Evolutionary conservation across 352 stramenopile genomes (phyloP).

Genomic region (Globisporangium okanoganense): DNA sequence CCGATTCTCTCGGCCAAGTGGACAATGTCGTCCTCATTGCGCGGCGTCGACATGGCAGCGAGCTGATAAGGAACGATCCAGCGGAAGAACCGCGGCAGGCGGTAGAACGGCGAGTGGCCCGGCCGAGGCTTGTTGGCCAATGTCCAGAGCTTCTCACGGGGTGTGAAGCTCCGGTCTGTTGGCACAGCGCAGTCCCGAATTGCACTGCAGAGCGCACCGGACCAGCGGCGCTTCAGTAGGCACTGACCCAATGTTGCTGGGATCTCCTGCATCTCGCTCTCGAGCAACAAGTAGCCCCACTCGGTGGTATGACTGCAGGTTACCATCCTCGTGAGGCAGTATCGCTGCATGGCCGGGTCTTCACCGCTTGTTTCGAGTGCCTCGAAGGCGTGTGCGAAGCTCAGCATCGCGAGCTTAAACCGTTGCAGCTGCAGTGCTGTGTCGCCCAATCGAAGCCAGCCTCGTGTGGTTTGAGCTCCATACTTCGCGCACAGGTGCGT

Average conservation of each 20-base stretch:
- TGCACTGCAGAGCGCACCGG: constrained; percentile 1
- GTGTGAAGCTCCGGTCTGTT: not conserved
- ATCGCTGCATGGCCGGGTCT: constrained; percentile 9
- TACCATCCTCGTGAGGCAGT: constrained; percentile 20
- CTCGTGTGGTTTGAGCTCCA: constrained; percentile 15
- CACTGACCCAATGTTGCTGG: constrained; percentile 13
- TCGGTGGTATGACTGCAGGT: constrained; percentile 25
- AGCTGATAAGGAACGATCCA: constrained; percentile 44
- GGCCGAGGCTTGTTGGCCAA: not conserved
- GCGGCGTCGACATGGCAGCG: constrained; percentile 36
- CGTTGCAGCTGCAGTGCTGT: constrained; percentile 17
- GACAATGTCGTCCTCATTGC: constrained; percentile 27
- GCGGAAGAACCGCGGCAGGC: constrained; percentile 40
- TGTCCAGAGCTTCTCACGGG: constrained; percentile 10
- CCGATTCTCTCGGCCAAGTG: constrained; percentile 25
- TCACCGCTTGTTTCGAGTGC: not conserved
- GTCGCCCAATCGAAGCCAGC: constrained; percentile 32
- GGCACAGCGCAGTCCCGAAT: not conserved
- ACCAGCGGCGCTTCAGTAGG: constrained; percentile 23
- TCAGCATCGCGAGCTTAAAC: constrained; percentile 39
- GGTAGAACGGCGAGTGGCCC: constrained; percentile 12
- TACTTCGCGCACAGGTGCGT: constrained; percentile 20
- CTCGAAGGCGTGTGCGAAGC: constrained; percentile 19
- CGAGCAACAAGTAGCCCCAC: constrained; percentile 28
- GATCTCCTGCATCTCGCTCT: constrained; percentile 27